Conservation (phyloP, 441 rosid species). For the Hura crepitans region DNA sequence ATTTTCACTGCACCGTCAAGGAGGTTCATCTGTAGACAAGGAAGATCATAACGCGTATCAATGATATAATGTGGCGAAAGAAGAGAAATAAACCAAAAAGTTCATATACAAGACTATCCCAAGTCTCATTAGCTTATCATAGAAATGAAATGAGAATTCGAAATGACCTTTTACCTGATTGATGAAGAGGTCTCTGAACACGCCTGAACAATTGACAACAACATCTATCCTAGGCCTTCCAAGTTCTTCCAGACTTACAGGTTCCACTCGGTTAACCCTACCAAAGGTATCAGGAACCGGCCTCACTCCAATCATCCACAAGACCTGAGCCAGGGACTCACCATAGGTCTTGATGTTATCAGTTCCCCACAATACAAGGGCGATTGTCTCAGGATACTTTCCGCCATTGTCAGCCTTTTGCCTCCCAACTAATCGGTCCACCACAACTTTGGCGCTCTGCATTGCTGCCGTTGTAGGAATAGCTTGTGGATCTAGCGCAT, state of each 20-base stretch:
- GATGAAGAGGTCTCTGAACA: constrained; percentile 95
- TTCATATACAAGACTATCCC: no score
- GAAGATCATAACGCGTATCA: constrained; percentile 1
- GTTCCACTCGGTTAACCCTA: constrained; percentile 85
- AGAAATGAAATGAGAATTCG: not conserved
- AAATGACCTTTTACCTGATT: constrained; percentile 60
- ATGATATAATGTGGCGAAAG: not conserved
- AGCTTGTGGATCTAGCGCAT: constrained; percentile 94
- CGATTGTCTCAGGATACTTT: constrained; percentile 91
- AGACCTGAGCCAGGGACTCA: constrained; percentile 88
- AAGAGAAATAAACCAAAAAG: not conserved
- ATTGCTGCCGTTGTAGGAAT: constrained; percentile 96
- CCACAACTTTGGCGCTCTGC: constrained; percentile 91
- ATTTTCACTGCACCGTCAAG: constrained; percentile 95
- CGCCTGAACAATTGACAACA: constrained; percentile 97
- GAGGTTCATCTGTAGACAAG: constrained; percentile 79
- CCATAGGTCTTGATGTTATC: constrained; percentile 99
- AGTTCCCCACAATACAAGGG: constrained; percentile 98
- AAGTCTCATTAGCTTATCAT: no score
- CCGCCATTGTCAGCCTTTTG: constrained; percentile 89
- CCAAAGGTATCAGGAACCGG: constrained; percentile 91
- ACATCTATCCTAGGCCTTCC: constrained; percentile 99
- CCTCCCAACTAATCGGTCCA: constrained; percentile 84
- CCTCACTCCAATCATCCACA: constrained; percentile 97
- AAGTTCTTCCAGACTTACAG: constrained; percentile 90